A percentile compares a stretch with the other conserved stretches of the same genome.
Conservation (phyloP, 1,284 basidiomycete species). For the Schizopora paradoxa region DNA sequence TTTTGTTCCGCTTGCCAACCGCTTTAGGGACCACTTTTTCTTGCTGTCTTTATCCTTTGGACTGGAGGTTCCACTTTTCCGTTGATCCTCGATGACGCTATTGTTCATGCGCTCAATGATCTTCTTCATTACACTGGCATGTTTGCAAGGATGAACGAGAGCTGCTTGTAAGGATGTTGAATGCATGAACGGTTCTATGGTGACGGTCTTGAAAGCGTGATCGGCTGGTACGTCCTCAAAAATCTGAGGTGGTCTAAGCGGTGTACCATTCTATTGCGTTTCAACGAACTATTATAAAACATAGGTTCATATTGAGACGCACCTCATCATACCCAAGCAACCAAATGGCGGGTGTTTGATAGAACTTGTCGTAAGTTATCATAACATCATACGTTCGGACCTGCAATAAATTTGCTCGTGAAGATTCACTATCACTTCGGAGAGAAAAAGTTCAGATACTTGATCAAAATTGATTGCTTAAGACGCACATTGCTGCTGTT, state of each 20-base stretch:
- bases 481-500: slow-evolving; percentile 35
- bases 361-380: slow-evolving; percentile 99
- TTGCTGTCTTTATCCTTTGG: slow-evolving; percentile 49
- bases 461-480: background rate
- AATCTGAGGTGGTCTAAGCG: slow-evolving; percentile 84
- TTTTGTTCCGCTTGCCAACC: slow-evolving; percentile 56
- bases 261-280: slow-evolving; percentile 67
- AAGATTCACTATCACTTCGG: slow-evolving; percentile 51
- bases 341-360: slow-evolving; percentile 95
- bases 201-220: slow-evolving; percentile 98
- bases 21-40: slow-evolving; percentile 83
- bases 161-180: slow-evolving; percentile 79
- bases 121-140: slow-evolving; percentile 99
- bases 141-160: slow-evolving; percentile 97
- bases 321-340: slow-evolving; percentile 94
- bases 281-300: slow-evolving; percentile 8
- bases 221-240: slow-evolving; percentile 98
- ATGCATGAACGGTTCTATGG: slow-evolving; percentile 97
- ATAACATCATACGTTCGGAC: slow-evolving; percentile 99
- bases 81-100: slow-evolving; percentile 74
- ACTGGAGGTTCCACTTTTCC: slow-evolving; percentile 29
- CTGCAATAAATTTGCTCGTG: slow-evolving; percentile 82
- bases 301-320: slow-evolving; percentile 20
- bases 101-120: slow-evolving; percentile 98
- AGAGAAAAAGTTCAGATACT: background rate